phyloP scores from a whole-genome alignment of 1,284 basidiomycete species.

The Blastosporella zonata region DNA sequence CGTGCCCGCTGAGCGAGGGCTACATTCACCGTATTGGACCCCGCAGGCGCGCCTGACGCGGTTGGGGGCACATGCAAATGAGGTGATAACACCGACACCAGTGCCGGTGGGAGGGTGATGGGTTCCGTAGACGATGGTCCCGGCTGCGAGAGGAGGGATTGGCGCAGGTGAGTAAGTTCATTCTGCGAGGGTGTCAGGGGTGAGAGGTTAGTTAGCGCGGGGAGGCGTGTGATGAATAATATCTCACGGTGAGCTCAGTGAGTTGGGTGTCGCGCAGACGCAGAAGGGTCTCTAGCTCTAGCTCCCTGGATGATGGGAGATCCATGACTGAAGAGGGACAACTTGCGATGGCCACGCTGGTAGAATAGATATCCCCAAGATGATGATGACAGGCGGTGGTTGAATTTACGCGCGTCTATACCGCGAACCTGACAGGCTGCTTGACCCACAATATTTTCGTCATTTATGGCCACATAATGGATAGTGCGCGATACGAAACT shows the following conservation, averaged over 20 bases:
- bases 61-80: constrained; percentile 47
- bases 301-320: constrained; percentile 66
- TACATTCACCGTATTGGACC: constrained; percentile 59
- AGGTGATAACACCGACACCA: constrained; percentile 64
- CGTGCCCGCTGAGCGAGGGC: constrained; percentile 70
- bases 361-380: constrained; percentile 1
- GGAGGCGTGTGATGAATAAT: constrained; percentile 3
- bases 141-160: constrained; percentile 57
- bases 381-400: constrained; percentile 17
- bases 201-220: constrained; percentile 10
- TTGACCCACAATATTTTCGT: background rate
- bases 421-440: constrained; percentile 3
- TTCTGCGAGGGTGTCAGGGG: constrained; percentile 39
- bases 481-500: background rate
- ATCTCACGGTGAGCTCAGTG: constrained; percentile 63
- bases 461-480: background rate
- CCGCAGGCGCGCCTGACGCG: constrained; percentile 29
- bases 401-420: constrained; percentile 12
- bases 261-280: constrained; percentile 70
- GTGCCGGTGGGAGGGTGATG: constrained; percentile 62
- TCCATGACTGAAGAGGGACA: constrained; percentile 45
- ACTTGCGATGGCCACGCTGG: constrained; percentile 2
- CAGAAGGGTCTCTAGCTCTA: constrained; percentile 73
- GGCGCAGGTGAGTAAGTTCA: constrained; percentile 65
- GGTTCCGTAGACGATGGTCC: constrained; percentile 55